Conservation (phyloP, 2,329 filamentous ascomycete genomes). For the Fusarium poae region DNA sequence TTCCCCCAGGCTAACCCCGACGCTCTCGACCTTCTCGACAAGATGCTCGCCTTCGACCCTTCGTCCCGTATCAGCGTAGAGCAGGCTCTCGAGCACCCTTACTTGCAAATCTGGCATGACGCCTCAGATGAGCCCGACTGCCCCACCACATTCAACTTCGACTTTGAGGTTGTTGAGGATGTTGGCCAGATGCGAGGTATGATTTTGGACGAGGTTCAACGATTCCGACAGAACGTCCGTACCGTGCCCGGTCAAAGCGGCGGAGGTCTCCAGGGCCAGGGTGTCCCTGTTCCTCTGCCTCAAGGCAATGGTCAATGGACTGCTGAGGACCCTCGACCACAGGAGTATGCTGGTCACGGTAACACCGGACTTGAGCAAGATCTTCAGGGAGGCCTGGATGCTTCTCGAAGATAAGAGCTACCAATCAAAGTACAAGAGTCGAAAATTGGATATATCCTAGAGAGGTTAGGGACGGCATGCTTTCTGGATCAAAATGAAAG, state of each 20-base stretch:
- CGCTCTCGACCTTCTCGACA: constrained; percentile 93
- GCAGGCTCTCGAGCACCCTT: constrained; percentile 94
- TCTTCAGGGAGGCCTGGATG: constrained; percentile 63
- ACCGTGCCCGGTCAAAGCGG: constrained; percentile 60
- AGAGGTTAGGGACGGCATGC: constrained; percentile 15
- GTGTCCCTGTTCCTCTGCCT: constrained; percentile 66
- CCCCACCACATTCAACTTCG: constrained; percentile 96
- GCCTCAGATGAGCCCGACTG: constrained; percentile 95
- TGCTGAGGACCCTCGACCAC: constrained; percentile 70
- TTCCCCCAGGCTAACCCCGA: constrained; percentile 97
- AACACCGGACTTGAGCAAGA: constrained; percentile 68
- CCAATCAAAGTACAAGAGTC: background rate
- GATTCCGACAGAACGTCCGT: constrained; percentile 78
- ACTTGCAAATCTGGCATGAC: constrained; percentile 98
- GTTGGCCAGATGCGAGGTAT: constrained; percentile 95
- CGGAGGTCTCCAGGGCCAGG: constrained; percentile 54
- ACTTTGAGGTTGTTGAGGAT: constrained; percentile 97
- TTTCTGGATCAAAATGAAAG: constrained; percentile 24
- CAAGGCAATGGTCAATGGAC: constrained; percentile 66
- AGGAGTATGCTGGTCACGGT: constrained; percentile 66
- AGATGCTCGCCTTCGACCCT: constrained; percentile 97
- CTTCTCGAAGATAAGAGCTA: constrained; percentile 51
- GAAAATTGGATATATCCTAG: constrained; percentile 10
- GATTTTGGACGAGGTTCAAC: constrained; percentile 94
- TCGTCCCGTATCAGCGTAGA: constrained; percentile 94